phyloP scores from a whole-genome alignment of 257 asterid genomes.

The Orobanche coerulescens region DNA sequence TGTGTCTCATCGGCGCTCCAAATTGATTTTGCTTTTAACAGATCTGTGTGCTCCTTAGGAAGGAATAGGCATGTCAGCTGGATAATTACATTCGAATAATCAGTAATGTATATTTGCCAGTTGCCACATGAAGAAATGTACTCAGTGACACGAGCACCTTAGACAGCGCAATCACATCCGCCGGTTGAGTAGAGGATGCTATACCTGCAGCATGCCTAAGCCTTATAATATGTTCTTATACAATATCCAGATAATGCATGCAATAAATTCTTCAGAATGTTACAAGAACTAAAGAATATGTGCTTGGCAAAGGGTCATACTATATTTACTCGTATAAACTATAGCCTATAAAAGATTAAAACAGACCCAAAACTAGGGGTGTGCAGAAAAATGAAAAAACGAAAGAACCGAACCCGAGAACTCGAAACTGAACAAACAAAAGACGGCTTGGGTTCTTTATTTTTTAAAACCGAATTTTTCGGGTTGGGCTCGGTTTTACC shows the following conservation, averaged over 20 bases:
- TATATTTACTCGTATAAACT: slow-evolving; percentile 3
- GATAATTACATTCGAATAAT: slow-evolving; percentile 12
- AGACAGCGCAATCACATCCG: slow-evolving; percentile 73
- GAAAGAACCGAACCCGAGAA: too few species aligned
- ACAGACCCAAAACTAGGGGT: background rate
- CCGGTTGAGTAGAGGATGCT: slow-evolving; percentile 46
- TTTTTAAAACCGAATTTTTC: too few species aligned
- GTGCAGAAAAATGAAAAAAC: too few species aligned
- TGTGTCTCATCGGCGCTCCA: slow-evolving; percentile 70
- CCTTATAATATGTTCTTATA: slow-evolving; percentile 18
- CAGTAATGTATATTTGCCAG: slow-evolving; percentile 7
- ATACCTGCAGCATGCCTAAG: slow-evolving; percentile 50
- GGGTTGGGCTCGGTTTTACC: too few species aligned
- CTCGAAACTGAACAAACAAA: too few species aligned
- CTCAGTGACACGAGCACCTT: slow-evolving; percentile 41
- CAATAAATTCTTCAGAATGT: slow-evolving; percentile 12
- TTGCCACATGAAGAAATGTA: background rate
- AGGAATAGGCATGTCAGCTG: slow-evolving; percentile 91
- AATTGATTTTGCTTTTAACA: slow-evolving; percentile 68
- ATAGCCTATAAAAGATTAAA: background rate
- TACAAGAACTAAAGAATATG: slow-evolving; percentile 13
- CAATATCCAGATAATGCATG: slow-evolving; percentile 8
- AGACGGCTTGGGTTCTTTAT: too few species aligned
- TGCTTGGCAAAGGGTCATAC: background rate
- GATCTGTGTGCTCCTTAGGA: slow-evolving; percentile 51